Conservation (phyloP, 345 rosid species). For the Draba incana region DNA sequence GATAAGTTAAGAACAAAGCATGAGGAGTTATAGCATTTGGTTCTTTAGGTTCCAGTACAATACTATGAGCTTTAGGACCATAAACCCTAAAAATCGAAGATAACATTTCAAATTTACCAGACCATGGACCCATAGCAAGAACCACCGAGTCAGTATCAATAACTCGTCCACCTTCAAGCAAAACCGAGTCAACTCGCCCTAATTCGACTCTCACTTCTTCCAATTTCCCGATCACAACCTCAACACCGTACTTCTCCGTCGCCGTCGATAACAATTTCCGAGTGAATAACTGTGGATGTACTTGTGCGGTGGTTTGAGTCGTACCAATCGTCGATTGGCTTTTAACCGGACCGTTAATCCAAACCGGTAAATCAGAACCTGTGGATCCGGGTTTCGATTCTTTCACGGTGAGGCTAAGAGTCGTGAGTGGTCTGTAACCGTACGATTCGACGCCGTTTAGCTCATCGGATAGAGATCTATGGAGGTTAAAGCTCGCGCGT, state of each 20-base stretch:
- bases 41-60: conserved; percentile 72
- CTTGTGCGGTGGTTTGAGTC: conserved; percentile 72
- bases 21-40: conserved; percentile 66
- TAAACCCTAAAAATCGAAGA: conserved; percentile 65
- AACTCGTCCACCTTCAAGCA: conserved; percentile 62
- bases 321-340: conserved; percentile 62
- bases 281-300: conserved; percentile 84
- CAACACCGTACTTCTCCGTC: conserved; percentile 58
- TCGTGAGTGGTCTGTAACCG: conserved; percentile 71
- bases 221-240: conserved; percentile 71
- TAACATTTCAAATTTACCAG: conserved; percentile 65
- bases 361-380: conserved; percentile 48
- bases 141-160: conserved; percentile 71
- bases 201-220: conserved; percentile 55
- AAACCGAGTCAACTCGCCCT: conserved; percentile 60
- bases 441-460: conserved; percentile 70
- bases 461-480: conserved; percentile 72
- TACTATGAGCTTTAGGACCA: conserved; percentile 80
- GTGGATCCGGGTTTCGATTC: conserved; percentile 47
- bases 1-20: conserved; percentile 66
- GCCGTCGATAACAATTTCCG: conserved; percentile 57
- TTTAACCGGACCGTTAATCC: conserved; percentile 73
- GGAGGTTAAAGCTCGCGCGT: conserved; percentile 84
- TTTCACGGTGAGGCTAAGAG: conserved; percentile 64
- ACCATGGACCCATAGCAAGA: conserved; percentile 86